phyloP scores from a whole-genome alignment of 2,329 filamentous ascomycete species.

The Paecilomyces sp. region DNA sequence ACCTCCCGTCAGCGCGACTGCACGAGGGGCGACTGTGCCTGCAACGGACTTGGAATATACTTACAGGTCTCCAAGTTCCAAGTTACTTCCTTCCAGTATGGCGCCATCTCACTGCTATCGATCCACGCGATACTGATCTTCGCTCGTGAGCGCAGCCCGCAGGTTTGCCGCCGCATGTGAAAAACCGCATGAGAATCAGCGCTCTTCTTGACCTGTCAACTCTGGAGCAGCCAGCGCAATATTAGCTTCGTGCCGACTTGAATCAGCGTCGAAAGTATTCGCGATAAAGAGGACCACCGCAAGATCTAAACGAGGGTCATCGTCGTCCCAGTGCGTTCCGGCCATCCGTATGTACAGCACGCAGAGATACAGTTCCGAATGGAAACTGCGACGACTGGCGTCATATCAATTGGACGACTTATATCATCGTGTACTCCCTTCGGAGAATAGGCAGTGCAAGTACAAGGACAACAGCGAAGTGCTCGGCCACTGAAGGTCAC shows the following conservation, averaged over 20 bases:
- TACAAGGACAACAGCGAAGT: not conserved
- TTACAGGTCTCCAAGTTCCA: not conserved
- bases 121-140: not conserved
- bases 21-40: not conserved
- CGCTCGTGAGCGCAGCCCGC: not conserved
- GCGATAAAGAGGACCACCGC: not conserved
- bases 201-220: not conserved
- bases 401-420: constrained; percentile 59
- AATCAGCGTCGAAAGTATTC: not conserved
- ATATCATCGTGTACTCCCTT: constrained; percentile 16
- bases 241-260: not conserved
- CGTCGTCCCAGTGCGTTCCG: not conserved
- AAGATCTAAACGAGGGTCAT: not conserved
- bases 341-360: not conserved
- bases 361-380: constrained; percentile 1
- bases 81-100: not conserved
- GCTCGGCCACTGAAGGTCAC: not conserved
- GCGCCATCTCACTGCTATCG: not conserved
- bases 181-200: not conserved
- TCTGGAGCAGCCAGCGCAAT: not conserved
- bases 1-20: not conserved
- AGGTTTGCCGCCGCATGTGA: not conserved
- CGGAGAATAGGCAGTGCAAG: not conserved
- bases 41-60: not conserved
- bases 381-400: constrained; percentile 56